Percentiles rank a stretch among this genome's conserved stretches.
These are phyloP conservation scores for Prosopis cineraria DNA, from an alignment of 306 rosid genomes.

Conservation along the genomic window DNA sequence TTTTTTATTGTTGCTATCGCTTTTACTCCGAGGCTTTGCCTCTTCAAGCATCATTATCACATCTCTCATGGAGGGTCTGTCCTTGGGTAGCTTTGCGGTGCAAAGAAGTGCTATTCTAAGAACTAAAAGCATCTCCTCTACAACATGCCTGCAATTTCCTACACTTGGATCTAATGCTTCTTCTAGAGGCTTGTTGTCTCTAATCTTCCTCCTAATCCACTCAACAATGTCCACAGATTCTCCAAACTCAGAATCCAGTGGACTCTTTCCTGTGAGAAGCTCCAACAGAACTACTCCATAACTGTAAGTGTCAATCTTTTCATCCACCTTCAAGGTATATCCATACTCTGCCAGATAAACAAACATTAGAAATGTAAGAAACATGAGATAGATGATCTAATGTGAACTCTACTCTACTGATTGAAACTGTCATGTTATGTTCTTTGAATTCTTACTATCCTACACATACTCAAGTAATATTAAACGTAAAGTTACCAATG, in stretches of 20 bases:
- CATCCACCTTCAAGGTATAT: slow-evolving; percentile 91
- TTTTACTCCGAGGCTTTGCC: slow-evolving; percentile 92
- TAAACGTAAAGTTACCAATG: background rate
- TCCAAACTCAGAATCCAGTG: slow-evolving; percentile 74
- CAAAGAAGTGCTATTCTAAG: slow-evolving; percentile 87
- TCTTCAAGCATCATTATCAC: slow-evolving; percentile 92
- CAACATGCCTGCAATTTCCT: slow-evolving; percentile 81
- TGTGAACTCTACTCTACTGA: background rate
- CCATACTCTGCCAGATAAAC: slow-evolving; percentile 70
- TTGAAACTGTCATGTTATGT: slow-evolving; percentile 1
- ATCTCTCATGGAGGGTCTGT: slow-evolving; percentile 96
- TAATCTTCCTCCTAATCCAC: slow-evolving; percentile 76
- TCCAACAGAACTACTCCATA: slow-evolving; percentile 91
- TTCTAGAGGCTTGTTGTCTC: slow-evolving; percentile 67
- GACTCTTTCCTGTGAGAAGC: slow-evolving; percentile 83
- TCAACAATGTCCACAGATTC: slow-evolving; percentile 83
- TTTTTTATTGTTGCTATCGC: slow-evolving; percentile 58
- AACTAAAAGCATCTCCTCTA: slow-evolving; percentile 91
- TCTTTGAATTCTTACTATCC: slow-evolving; percentile 6
- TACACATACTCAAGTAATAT: background rate
- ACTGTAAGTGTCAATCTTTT: slow-evolving; percentile 90
- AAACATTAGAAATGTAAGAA: slow-evolving; percentile 23
- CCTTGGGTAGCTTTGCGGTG: slow-evolving; percentile 88
- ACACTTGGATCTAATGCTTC: slow-evolving; percentile 74
- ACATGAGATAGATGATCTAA: background rate